Conservation (phyloP, 257 asterid species). For the Ballota nigra region DNA sequence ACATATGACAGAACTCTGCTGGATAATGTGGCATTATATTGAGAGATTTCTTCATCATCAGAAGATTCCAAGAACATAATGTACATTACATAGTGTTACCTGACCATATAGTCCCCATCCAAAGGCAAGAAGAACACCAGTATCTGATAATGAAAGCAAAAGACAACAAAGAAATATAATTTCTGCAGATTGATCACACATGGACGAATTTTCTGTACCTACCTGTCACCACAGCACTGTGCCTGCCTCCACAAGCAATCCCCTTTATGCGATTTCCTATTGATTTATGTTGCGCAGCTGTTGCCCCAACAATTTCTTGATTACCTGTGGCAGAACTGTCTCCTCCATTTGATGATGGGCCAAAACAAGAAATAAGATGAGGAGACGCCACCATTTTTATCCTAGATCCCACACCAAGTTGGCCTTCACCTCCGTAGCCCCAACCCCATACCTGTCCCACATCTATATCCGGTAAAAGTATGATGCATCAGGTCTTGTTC, state of each 20-base stretch:
- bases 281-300: constrained; percentile 27
- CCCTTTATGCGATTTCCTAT: constrained; percentile 52
- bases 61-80: constrained; percentile 9
- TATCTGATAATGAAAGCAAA: constrained; percentile 37
- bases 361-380: constrained; percentile 72
- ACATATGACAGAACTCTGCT: neutral
- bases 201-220: constrained; percentile 11
- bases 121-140: constrained; percentile 68
- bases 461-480: constrained; percentile 70
- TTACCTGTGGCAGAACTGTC: constrained; percentile 29
- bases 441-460: constrained; percentile 96
- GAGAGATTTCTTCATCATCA: neutral
- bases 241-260: constrained; percentile 84
- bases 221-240: constrained; percentile 76
- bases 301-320: constrained; percentile 35
- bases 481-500: constrained; percentile 52
- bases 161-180: neutral
- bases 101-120: constrained; percentile 87
- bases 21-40: neutral
- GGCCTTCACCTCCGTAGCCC: constrained; percentile 96
- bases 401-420: constrained; percentile 78
- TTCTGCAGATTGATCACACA: neutral
- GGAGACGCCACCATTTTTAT: constrained; percentile 78
- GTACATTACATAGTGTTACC: constrained; percentile 29
- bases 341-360: constrained; percentile 41